Conservation (phyloP, 2,329 filamentous ascomycete genomes). For the Sclerotinia spermophila region DNA sequence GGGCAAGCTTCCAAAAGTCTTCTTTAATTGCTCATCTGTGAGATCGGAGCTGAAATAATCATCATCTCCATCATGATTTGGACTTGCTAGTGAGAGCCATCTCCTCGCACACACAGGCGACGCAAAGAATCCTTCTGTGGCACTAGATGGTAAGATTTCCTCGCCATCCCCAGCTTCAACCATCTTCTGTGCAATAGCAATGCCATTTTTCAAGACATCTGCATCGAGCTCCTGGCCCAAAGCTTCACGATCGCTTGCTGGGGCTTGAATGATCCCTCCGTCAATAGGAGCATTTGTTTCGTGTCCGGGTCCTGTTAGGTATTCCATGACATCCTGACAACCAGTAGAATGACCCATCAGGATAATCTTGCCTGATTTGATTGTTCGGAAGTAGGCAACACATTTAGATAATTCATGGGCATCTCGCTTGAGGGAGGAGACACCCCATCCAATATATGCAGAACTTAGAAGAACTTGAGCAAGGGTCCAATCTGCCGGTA, state of each 20-base stretch:
- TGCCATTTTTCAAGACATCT: slow-evolving; percentile 36
- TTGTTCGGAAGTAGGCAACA: slow-evolving; percentile 46
- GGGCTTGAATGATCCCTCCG: slow-evolving; percentile 63
- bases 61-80: slow-evolving; percentile 55
- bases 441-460: slow-evolving; percentile 41
- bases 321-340: slow-evolving; percentile 66
- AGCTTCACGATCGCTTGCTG: slow-evolving; percentile 60
- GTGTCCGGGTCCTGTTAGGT: slow-evolving; percentile 43
- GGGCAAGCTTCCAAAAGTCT: slow-evolving; percentile 54
- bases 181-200: slow-evolving; percentile 42
- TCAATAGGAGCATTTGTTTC: slow-evolving; percentile 46
- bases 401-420: slow-evolving; percentile 47
- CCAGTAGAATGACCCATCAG: slow-evolving; percentile 69
- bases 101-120: slow-evolving; percentile 53
- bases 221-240: slow-evolving; percentile 40
- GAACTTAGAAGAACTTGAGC: slow-evolving; percentile 46
- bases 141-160: slow-evolving; percentile 42
- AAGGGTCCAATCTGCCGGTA: slow-evolving; percentile 43
- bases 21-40: slow-evolving; percentile 45
- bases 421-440: slow-evolving; percentile 45
- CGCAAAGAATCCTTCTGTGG: slow-evolving; percentile 33
- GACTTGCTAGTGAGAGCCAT: slow-evolving; percentile 56
- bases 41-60: slow-evolving; percentile 68
- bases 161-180: slow-evolving; percentile 42
- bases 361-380: slow-evolving; percentile 51